phyloP scores from a whole-genome alignment of 2,329 filamentous ascomycete species.

The Colletotrichum australisinense region DNA sequence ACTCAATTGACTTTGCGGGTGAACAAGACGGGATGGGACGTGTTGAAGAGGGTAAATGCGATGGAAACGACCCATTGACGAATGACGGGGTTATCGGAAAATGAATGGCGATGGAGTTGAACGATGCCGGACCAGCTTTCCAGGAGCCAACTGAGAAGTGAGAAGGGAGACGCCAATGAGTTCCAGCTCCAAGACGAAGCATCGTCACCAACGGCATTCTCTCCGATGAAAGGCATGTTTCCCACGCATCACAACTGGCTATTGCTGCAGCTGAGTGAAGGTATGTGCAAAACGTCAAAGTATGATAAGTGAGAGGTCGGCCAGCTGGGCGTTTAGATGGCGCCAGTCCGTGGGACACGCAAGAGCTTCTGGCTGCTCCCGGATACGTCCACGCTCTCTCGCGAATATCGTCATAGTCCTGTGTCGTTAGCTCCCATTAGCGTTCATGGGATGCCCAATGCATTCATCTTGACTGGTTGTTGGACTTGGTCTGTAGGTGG shows the following conservation, averaged over 20 bases:
- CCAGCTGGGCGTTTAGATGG: background rate
- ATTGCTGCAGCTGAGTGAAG: background rate
- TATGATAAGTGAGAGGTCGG: background rate
- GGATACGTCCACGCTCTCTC: background rate
- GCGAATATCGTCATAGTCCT: background rate
- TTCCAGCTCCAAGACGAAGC: background rate
- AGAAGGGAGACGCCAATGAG: too few relatives aligned
- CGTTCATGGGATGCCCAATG: background rate
- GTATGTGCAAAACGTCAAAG: background rate
- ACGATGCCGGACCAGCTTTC: background rate
- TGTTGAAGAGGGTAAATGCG: background rate
- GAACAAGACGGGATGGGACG: background rate
- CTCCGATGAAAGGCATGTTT: background rate
- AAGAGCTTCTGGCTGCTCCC: background rate
- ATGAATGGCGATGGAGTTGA: background rate
- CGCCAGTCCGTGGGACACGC: background rate
- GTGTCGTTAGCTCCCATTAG: background rate
- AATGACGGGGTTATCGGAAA: background rate
- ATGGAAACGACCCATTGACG: background rate
- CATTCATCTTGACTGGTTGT: background rate
- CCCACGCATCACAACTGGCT: background rate
- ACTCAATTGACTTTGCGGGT: slow-evolving; percentile 12
- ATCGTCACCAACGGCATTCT: slow-evolving; percentile 7
- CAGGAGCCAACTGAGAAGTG: background rate
- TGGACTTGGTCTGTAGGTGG: background rate